Base-by-base conservation (phyloP, 108 stramenopile genomes). In the Nannochloropsis oceanica region DNA sequence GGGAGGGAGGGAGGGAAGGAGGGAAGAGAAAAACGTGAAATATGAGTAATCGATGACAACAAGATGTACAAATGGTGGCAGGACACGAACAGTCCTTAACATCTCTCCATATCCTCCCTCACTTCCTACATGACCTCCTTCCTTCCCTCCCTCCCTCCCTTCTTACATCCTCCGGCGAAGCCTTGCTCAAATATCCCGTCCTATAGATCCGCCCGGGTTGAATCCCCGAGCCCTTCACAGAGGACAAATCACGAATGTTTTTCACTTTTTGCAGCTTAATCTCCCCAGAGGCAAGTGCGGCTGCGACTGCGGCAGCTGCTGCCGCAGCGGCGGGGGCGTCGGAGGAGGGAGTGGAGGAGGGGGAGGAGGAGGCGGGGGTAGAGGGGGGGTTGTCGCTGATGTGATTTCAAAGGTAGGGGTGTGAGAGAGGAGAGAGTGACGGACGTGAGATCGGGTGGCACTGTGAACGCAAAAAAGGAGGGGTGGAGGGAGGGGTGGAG, bases 171-270 rank as follows among this genome's bases (percentile, higher is more conserved):
- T 93, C 43, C 85, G 91, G 87, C 44, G 94, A 91, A 20, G 96
- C 95, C 88, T 96, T 94, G 50, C 93, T 93, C 79, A 96, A 80
- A 25, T 95, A 91, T 14, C 96, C 96, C 80, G 92, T 95, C 42
- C 96, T 93, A 85, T 90, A 94, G 26, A 96, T 81, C 13, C 93
- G 88, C 25, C 91, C 91, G 8, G 93, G 90, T 81, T 91, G 79
- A 26, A 96, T 91, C 79, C 94, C 94, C 10, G 94, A 94, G 82
- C 92, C 86, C 0, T 50, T 27, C 2, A 92, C 91, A 8, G 94
- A 93, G 12, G 93, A 86, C 80, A 96, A 85, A 85, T 96, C 96
- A 84, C 96, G 94, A 80, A 94, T 94, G 87, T 96, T 96, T 89
- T 95, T 95, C 85, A 96, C 93, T 42, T 91, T 89, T 83, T 92